Conservation (phyloP, 2,329 filamentous ascomycete species). For the Xylaria sp. region DNA sequence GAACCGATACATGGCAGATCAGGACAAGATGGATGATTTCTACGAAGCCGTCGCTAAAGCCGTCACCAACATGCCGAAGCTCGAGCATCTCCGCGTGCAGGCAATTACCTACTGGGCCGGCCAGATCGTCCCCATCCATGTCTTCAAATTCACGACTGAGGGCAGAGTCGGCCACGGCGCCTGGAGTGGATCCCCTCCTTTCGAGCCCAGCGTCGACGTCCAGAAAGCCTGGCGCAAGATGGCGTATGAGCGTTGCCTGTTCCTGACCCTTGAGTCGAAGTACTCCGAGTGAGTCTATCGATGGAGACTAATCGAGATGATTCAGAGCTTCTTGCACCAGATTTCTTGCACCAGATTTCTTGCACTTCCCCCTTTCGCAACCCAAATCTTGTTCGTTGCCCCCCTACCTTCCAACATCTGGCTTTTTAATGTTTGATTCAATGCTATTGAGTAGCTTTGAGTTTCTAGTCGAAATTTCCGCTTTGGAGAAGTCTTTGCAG, state of each 20-base stretch:
- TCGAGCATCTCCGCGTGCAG: conserved; percentile 15
- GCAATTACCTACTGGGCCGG: conserved; percentile 23
- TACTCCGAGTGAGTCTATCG: not conserved
- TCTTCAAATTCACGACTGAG: conserved; percentile 4
- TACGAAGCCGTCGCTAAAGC: conserved; percentile 23
- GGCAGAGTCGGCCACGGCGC: not conserved
- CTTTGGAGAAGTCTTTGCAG: not conserved
- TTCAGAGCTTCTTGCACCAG: not conserved
- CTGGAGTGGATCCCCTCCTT: conserved; percentile 22
- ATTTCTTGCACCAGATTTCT: not conserved
- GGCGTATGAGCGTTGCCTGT: conserved; percentile 20
- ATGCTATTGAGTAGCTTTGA: not conserved
- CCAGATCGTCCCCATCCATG: conserved; percentile 11
- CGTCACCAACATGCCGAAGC: conserved; percentile 28
- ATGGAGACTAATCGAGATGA: not conserved
- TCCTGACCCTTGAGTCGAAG: not conserved
- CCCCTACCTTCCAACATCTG: not conserved
- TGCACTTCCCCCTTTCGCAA: not conserved
- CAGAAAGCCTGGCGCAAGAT: conserved; percentile 19
- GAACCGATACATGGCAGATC: conserved; percentile 21
- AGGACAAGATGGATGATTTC: conserved; percentile 27
- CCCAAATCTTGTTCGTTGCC: not conserved
- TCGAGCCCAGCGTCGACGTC: conserved; percentile 5
- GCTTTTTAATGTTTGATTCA: not conserved
- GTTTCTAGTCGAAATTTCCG: not conserved